A percentile compares a stretch with the other conserved stretches of the same genome.
phyloP scores from a whole-genome alignment of 495 filamentous ascomycete species.

The Aspergillus diversus region DNA sequence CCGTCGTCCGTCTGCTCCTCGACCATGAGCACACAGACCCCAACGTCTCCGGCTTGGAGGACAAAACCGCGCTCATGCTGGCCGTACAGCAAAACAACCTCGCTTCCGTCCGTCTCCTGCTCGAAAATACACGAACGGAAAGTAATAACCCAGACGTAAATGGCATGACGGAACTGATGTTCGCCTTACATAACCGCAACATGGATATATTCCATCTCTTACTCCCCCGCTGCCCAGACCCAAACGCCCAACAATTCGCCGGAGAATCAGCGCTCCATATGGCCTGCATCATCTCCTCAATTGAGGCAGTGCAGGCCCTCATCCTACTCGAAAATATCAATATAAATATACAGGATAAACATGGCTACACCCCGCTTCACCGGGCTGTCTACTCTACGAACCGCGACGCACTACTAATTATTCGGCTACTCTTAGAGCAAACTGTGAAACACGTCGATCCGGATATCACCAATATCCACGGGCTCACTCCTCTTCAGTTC shows the following conservation, averaged over 20 bases:
- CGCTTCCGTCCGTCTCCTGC: background rate
- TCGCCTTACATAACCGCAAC: background rate
- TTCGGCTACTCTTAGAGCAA: too few species aligned
- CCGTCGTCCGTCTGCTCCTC: background rate
- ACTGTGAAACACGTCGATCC: too few species aligned
- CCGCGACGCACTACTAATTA: too few species aligned
- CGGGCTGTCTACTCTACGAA: background rate
- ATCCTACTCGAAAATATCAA: background rate
- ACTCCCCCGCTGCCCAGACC: background rate
- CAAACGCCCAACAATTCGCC: background rate
- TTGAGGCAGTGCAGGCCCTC: background rate
- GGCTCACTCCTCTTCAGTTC: too few species aligned
- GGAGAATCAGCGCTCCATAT: background rate
- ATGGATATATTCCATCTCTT: background rate
- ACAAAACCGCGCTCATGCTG: background rate
- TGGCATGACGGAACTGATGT: background rate
- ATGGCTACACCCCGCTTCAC: background rate
- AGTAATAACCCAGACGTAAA: background rate
- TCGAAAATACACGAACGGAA: background rate
- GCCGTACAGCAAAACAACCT: background rate
- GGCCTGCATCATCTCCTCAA: background rate
- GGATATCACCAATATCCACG: too few species aligned
- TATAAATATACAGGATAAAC: background rate
- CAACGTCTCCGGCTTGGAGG: background rate
- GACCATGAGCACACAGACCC: background rate